Evolutionary conservation across 495 filamentous ascomycete genomes (phyloP), one percentile per base, ranked within the genome.

Genomic region (Wilcoxina mikolae): DNA sequence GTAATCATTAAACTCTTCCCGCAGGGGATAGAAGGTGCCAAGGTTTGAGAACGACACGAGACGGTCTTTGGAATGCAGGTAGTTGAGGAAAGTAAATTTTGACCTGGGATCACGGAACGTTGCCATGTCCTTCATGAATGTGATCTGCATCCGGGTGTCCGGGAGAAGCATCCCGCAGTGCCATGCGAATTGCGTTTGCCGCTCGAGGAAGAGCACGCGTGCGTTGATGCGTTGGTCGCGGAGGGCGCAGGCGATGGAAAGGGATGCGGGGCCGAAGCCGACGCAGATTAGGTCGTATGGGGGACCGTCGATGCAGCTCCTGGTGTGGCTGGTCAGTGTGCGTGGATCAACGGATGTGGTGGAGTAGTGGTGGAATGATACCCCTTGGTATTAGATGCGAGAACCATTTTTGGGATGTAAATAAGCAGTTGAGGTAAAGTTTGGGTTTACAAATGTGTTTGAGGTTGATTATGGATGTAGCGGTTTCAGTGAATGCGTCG

Each of bases 61-160:
- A 5, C 90, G 76, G 46, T 76, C 73, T 56, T 93, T 80, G 58
- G 75, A 68, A 68, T 89, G 80, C 2, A 96, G 76, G 66, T 95
- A 95, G 67, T 94, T 95, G 58, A 94, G 72, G 69, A 96, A 96
- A 4, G 90, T 95, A 70, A 95, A 96, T 59, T 87, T 73, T 52
- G 85, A 93, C 54, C 83, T 78, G 2, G 89, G 90, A 59, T 95
- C 79, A 38, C 90, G 76, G 43, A 95, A 70, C 9, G 87, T 90
- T 9, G 90, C 90, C 56, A 96, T 74, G 61, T 95, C 90, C 72
- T 96, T 96, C 69, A 96, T 75, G 74, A 95, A 96, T 27, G 85
- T 89, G 56, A 96, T 95, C 68, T 96, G 90, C 90, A 96, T 96
- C 67, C 83, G 85, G 11, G 87, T 84, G 46, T 85, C 87, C 0